phyloP scores from a whole-genome alignment of 345 rosid genomes.

The Camelina hispida region DNA sequence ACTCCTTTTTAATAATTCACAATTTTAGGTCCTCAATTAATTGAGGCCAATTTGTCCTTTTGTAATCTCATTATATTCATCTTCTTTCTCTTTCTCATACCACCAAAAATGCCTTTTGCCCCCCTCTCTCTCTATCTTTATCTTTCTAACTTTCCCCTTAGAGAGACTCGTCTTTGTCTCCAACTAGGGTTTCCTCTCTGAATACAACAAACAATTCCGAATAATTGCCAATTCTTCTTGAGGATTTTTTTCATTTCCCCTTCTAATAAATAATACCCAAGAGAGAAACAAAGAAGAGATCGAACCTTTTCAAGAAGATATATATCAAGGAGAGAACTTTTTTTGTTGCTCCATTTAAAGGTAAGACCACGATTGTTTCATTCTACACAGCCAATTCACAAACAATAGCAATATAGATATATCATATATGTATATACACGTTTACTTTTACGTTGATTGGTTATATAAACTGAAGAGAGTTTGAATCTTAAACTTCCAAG shows the following conservation, averaged over 20 bases:
- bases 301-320: slow-evolving; percentile 14
- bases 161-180: slow-evolving; percentile 34
- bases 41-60: slow-evolving; percentile 39
- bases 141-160: slow-evolving; percentile 45
- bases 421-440: neutral
- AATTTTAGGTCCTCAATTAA: slow-evolving; percentile 40
- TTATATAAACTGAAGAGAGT: slow-evolving; percentile 13
- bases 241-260: neutral
- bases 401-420: neutral
- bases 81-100: slow-evolving; percentile 29
- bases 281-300: slow-evolving; percentile 32
- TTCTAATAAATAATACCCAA: slow-evolving; percentile 4
- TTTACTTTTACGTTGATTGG: neutral
- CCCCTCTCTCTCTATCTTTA: slow-evolving; percentile 10
- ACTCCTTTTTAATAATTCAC: slow-evolving; percentile 22
- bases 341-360: slow-evolving; percentile 37
- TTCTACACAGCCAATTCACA: slow-evolving; percentile 7
- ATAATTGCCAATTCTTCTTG: slow-evolving; percentile 25
- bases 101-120: slow-evolving; percentile 45
- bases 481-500: slow-evolving; percentile 10
- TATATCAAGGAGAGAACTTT: slow-evolving; percentile 8
- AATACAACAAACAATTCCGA: neutral
- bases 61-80: slow-evolving; percentile 30
- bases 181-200: slow-evolving; percentile 44
- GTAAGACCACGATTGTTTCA: slow-evolving; percentile 24